Evolutionary conservation across 2,329 filamentous ascomycete genomes (phyloP).

Genomic region (Penicillium sp.): DNA sequence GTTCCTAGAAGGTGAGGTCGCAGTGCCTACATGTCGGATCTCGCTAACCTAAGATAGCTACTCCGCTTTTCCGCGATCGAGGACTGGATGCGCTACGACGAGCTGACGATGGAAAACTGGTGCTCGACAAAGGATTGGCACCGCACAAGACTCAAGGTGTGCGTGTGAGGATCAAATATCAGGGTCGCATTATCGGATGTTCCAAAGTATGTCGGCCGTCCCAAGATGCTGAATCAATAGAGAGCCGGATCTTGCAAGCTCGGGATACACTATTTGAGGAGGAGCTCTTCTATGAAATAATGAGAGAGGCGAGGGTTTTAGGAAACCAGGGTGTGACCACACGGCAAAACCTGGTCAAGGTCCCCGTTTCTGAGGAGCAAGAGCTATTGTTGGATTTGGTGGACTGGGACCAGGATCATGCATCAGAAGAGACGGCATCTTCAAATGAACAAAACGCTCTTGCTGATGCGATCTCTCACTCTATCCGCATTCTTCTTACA

Average conservation of each 20-base stretch:
- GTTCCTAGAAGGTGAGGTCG: constrained; percentile 71
- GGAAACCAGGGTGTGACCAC: constrained; percentile 72
- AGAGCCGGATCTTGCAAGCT: constrained; percentile 44
- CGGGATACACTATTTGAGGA: constrained; percentile 62
- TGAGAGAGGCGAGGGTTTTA: constrained; percentile 76
- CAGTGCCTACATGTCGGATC: no score
- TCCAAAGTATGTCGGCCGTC: constrained; percentile 39
- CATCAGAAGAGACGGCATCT: constrained; percentile 35
- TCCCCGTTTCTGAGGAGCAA: constrained; percentile 58
- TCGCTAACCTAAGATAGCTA: constrained; percentile 44
- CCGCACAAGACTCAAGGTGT: constrained; percentile 63
- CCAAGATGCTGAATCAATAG: constrained; percentile 34
- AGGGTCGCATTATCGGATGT: constrained; percentile 63
- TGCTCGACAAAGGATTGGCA: constrained; percentile 67
- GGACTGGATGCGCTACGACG: constrained; percentile 82
- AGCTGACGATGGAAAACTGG: constrained; percentile 73
- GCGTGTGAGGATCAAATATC: constrained; percentile 67
- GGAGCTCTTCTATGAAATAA: constrained; percentile 89
- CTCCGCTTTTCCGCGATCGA: constrained; percentile 64
- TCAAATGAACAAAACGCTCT: constrained; percentile 45
- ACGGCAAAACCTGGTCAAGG: constrained; percentile 62
- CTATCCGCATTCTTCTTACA: constrained; percentile 75
- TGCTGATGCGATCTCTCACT: constrained; percentile 69
- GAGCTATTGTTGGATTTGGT: constrained; percentile 72
- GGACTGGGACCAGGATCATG: constrained; percentile 53